A percentile compares a stretch with the other conserved stretches of the same genome.
Conservation (phyloP, 768 basidiomycete genomes). For the Gautieria morchelliformis region DNA sequence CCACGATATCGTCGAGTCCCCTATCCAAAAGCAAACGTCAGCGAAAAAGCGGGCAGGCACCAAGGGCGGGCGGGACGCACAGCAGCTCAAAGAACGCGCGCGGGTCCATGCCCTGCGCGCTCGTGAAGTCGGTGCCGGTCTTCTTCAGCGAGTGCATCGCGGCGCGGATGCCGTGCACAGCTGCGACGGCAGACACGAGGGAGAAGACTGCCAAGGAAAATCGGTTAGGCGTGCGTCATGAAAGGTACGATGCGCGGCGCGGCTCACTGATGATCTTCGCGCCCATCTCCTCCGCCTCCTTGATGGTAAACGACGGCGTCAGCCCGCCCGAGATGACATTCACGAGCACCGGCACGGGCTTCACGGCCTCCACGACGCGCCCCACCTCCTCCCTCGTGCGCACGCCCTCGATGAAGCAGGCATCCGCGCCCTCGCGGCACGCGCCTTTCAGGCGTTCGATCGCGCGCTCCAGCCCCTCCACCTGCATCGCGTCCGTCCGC, state of each 20-base stretch:
- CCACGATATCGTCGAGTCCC: conserved; percentile 46
- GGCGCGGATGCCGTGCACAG: conserved; percentile 65
- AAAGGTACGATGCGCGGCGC: no score
- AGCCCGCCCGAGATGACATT: conserved; percentile 75
- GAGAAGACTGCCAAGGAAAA: conserved; percentile 47
- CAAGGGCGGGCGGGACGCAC: no score
- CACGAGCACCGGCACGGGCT: conserved; percentile 46
- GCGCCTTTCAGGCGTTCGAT: conserved; percentile 50
- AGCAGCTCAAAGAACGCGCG: conserved; percentile 70
- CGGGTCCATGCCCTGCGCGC: conserved; percentile 62
- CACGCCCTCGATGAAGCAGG: conserved; percentile 21
- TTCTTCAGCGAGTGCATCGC: conserved; percentile 72
- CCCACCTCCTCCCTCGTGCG: no score
- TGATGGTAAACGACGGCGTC: conserved; percentile 62
- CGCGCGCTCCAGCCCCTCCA: conserved; percentile 74
- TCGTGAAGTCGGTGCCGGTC: conserved; percentile 63
- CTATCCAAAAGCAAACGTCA: no score
- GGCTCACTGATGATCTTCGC: conserved; percentile 69
- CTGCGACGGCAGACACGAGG: conserved; percentile 65
- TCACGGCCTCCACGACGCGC: neutral
- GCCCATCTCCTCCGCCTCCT: conserved; percentile 62
- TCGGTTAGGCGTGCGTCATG: neutral
- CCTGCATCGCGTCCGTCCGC: no score
- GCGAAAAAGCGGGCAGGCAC: no score
- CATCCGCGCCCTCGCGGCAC: conserved; percentile 59